Base-by-base conservation (phyloP, 148 eudicot species). In the Silene uniflora region DNA sequence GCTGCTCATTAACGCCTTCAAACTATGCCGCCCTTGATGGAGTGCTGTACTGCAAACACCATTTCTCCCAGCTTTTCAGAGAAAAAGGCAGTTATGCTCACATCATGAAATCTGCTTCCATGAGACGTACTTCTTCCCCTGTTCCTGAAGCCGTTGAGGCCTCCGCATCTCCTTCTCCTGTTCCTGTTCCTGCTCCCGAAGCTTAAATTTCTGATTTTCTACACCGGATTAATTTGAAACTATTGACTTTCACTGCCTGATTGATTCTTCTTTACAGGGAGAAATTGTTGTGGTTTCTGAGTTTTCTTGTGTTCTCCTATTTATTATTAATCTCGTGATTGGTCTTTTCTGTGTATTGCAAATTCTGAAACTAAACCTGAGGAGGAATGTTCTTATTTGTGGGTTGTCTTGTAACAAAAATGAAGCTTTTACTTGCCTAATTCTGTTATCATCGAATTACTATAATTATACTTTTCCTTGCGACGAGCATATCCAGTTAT, bases 81-180 rank as follows among this genome's bases (percentile, higher is more conserved):
- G 98, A 91, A 87, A 93, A 93, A 73, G 98, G 97, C 10, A 93
- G 92, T 85, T 93, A 90, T 85, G 91, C 88, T 77, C 98, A 93
- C 77, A 81, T 93, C 17, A 79, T 88, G 86, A 91, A 87, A 78
- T 87, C 90, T 3, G 91, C 91, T 18, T 88, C 95, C 9, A 74
- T 90, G 52, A 90, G 77, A 81, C 91, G 92, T 44, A 71, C 82
- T 67, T 75, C 86, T 56, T 80, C 85, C 76, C 86, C 83, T 3
- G 74, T 84, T 75, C 83, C 88, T 12, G 91, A 85, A 73, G 85
- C 85, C 35, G 83, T 82, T 69, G 64, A 71, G 63, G 77, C 69
- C 23, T 60, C 46, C 6, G 83, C 88, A 10, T 85, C 79, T 67
- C 49, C 69, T 44, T 86, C 84, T 73, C 78, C 83, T 69, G 61